Conservation (phyloP, 2,329 filamentous ascomycete genomes). For the Sporothrix luriei region DNA sequence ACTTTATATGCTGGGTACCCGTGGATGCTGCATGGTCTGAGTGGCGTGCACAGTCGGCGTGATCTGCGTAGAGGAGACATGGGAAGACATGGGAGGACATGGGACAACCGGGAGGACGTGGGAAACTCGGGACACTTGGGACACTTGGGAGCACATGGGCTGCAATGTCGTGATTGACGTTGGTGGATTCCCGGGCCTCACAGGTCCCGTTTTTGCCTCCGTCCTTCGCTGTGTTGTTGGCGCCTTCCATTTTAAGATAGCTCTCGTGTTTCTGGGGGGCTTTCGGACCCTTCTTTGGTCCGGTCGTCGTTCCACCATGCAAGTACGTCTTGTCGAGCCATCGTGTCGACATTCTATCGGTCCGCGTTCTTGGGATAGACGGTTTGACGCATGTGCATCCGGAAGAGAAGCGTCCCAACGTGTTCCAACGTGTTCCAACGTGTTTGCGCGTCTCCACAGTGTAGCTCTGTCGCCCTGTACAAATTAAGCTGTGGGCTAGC, state of each 20-base stretch:
- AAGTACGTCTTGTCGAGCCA: no score
- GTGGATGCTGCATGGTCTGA: neutral
- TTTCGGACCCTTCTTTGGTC: no score
- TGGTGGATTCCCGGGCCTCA: neutral
- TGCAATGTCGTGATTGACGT: conserved; percentile 14
- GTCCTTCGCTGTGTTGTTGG: neutral
- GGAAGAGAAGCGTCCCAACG: neutral
- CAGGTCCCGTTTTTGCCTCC: neutral
- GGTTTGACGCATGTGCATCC: neutral
- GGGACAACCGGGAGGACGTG: neutral
- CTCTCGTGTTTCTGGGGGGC: neutral
- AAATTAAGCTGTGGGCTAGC: conserved; percentile 5
- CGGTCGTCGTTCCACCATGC: no score
- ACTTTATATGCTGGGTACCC: conserved; percentile 1
- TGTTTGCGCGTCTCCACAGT: neutral
- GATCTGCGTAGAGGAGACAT: neutral
- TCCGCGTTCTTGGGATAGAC: neutral
- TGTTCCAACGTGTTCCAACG: no score
- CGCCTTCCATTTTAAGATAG: neutral
- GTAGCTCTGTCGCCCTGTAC: neutral
- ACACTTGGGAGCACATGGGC: neutral
- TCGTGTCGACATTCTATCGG: neutral
- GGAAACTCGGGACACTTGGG: no score
- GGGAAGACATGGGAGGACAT: neutral
- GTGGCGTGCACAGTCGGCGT: neutral